Evolutionary conservation across 805 yeast species (phyloP).

Genomic region (Ogataea chonburiensis): DNA sequence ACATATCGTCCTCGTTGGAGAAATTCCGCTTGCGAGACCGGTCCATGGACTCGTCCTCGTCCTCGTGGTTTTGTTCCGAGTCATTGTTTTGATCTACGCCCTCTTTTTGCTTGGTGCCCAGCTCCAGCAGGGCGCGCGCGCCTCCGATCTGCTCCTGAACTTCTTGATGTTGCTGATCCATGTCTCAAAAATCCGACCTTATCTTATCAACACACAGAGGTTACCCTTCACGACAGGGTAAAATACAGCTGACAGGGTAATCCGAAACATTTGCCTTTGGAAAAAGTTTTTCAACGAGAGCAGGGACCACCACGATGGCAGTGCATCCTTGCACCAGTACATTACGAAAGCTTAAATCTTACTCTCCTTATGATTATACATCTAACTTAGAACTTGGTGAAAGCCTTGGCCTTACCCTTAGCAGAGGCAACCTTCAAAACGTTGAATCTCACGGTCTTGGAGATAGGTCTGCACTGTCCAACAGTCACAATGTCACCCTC

Average conservation of each 20-base stretch:
- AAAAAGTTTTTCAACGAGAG: conserved; percentile 1
- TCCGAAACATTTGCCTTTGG: neutral
- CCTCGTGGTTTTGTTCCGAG: conserved; percentile 40
- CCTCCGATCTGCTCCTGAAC: conserved; percentile 28
- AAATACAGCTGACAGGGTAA: conserved; percentile 14
- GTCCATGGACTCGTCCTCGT: conserved; percentile 69
- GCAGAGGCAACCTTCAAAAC: conserved; percentile 93
- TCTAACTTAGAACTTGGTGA: conserved; percentile 83
- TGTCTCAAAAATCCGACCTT: conserved; percentile 5
- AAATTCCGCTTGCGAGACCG: conserved; percentile 30
- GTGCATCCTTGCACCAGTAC: conserved; percentile 7
- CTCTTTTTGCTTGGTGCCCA: conserved; percentile 24
- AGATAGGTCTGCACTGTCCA: conserved; percentile 99
- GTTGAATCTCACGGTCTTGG: conserved; percentile 99
- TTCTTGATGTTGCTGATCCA: conserved; percentile 12
- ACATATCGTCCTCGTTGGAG: conserved; percentile 42
- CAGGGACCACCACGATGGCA: neutral
- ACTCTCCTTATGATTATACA: conserved; percentile 13
- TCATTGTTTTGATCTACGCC: conserved; percentile 14
- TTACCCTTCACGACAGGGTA: conserved; percentile 17
- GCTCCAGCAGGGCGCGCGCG: conserved; percentile 30
- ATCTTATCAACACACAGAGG: conserved; percentile 12
- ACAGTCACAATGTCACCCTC: conserved; percentile 99
- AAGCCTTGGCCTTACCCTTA: conserved; percentile 88
- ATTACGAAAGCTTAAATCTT: neutral